Evolutionary conservation across 2,329 filamentous ascomycete species (phyloP).

Genomic region (Alternaria postmessia): DNA sequence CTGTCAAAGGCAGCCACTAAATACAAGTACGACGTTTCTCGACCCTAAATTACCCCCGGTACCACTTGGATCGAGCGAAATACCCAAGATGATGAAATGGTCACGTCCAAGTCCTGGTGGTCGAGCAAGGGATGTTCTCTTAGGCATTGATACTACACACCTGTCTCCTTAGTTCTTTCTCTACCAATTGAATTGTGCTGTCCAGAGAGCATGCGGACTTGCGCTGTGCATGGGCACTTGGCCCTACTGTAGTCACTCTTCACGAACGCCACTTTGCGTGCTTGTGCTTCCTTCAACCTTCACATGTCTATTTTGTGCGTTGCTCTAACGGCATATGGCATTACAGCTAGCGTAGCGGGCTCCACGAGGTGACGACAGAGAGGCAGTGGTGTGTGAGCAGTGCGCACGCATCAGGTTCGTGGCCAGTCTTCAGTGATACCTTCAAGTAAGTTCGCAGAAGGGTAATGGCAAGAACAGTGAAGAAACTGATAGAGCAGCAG

Average conservation of each 20-base stretch:
- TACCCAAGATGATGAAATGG: not conserved
- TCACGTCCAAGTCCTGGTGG: constrained; percentile 1
- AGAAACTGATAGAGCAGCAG: not conserved
- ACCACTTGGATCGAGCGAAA: not conserved
- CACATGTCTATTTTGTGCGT: constrained; percentile 9
- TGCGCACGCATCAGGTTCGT: constrained; percentile 10
- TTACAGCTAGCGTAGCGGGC: constrained; percentile 8
- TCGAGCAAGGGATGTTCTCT: not conserved
- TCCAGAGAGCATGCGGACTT: not conserved
- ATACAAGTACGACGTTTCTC: constrained; percentile 15
- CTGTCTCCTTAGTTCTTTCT: not conserved
- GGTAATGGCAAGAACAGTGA: constrained; percentile 2
- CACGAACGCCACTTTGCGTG: constrained; percentile 2
- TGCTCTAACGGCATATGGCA: not conserved
- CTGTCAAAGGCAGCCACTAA: constrained; percentile 14
- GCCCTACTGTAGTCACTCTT: not conserved
- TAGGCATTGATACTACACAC: not conserved
- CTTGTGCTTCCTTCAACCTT: constrained; percentile 3
- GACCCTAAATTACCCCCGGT: not conserved
- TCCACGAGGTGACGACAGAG: constrained; percentile 11
- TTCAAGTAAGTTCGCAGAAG: constrained; percentile 8
- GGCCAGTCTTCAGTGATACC: constrained; percentile 12
- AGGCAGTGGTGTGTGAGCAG: constrained; percentile 1
- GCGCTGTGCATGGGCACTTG: not conserved
- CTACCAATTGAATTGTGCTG: not conserved